Percentiles rank a stretch among this genome's conserved stretches.
Conservation (phyloP, 257 asterid species). For the Penstemon eatonii region DNA sequence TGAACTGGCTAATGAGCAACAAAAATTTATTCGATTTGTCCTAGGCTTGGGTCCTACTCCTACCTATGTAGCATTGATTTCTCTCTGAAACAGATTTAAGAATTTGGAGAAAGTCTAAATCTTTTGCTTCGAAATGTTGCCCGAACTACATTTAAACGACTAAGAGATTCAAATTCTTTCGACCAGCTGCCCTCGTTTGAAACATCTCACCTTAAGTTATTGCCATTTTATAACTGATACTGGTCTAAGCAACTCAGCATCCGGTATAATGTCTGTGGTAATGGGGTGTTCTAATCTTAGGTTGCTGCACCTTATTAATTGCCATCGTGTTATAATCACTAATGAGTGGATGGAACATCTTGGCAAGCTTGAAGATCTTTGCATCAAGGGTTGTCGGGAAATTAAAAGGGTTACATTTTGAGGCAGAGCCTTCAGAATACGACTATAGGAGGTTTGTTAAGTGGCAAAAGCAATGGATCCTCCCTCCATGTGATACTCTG, state of each 20-base stretch:
- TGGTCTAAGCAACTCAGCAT: slow-evolving; percentile 63
- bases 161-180: slow-evolving; percentile 61
- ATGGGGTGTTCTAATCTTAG: slow-evolving; percentile 64
- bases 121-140: slow-evolving; percentile 83
- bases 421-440: slow-evolving; percentile 65
- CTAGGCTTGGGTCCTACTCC: slow-evolving; percentile 67
- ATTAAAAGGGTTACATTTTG: slow-evolving; percentile 65
- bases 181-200: slow-evolving; percentile 48
- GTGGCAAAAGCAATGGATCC: slow-evolving; percentile 63
- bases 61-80: slow-evolving; percentile 61
- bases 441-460: slow-evolving; percentile 67
- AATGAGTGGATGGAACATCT: slow-evolving; percentile 85
- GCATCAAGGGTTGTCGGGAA: slow-evolving; percentile 70
- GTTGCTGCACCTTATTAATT: slow-evolving; percentile 60
- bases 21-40: slow-evolving; percentile 64
- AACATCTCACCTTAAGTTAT: slow-evolving; percentile 66
- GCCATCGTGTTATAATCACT: slow-evolving; percentile 51
- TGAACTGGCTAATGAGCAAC: slow-evolving; percentile 55
- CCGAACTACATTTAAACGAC: slow-evolving; percentile 72
- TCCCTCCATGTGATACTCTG: slow-evolving; percentile 61
- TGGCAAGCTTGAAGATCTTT: slow-evolving; percentile 72
- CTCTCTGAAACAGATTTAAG: slow-evolving; percentile 61
- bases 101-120: slow-evolving; percentile 68
- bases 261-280: slow-evolving; percentile 69
- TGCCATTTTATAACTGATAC: slow-evolving; percentile 77